Evolutionary conservation across 306 rosid species (phyloP), one percentile per base, ranked within the genome.

Genomic region (Trifolium pratense): DNA sequence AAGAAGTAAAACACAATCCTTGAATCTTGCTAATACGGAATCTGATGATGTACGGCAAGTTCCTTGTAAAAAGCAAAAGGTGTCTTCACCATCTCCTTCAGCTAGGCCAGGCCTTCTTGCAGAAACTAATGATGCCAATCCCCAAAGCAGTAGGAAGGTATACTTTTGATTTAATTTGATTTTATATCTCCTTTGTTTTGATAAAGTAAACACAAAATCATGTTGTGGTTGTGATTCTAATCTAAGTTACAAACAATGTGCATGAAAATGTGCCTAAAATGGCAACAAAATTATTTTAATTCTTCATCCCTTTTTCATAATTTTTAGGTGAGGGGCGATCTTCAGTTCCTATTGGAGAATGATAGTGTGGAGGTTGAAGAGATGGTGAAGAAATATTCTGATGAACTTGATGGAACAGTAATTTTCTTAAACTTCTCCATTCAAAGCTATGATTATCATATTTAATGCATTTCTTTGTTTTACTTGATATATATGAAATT

Each of bases 331-430:
- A 77, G 81, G 75, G 81, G 70, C 65, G 90, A 88, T 75, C 26
- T 87, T 65, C 83, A 70, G 71, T 77, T 80, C 66, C 82, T 91
- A 67, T 66, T 89, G 37, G 89, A 89, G 80, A 89, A 77, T 13
- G 84, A 74, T 72, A 51, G 67, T 49, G 70, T 32, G 63, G 78
- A 76, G 84, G 86, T 89, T 42, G 81, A 77, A 66, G 86, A 84
- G 76, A 77, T 75, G 52, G 81, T 88, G 79, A 79, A 82, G 70
- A 83, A 78, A 68, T 66, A 78, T 81, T 83, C 92, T 55, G 82
- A 80, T 65, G 88, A 89, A 61, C 82, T 91, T 57, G 80, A 80
- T 70, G 74, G 73, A 75, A 81, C 75, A 11, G 98, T 94, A 91
- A 82, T 68, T 71, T 62, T 87, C 83, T 78, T 45, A 64, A 75